These are phyloP conservation scores for Pyrenophora seminiperda DNA, from an alignment of 2,329 filamentous ascomycete genomes.

Conservation along the genomic window DNA sequence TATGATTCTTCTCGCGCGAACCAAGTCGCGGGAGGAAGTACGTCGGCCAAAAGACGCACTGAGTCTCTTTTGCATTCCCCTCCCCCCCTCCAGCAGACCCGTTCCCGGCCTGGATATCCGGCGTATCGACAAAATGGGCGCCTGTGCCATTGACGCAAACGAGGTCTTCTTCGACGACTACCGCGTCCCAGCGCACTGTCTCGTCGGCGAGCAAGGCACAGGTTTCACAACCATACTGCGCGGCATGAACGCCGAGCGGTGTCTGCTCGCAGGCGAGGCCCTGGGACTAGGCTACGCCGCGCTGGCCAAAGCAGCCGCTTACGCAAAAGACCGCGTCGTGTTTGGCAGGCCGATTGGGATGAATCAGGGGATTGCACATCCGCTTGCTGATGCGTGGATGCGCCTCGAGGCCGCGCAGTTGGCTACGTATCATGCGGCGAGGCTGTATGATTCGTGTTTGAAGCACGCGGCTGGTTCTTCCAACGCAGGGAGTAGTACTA, in stretches of 20 bases:
- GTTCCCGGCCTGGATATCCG: slow-evolving; percentile 70
- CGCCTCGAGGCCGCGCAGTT: slow-evolving; percentile 65
- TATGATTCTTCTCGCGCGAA: slow-evolving; percentile 83
- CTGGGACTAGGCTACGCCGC: slow-evolving; percentile 78
- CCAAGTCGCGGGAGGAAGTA: slow-evolving; percentile 69
- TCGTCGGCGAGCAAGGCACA: slow-evolving; percentile 74
- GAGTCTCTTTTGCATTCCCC: slow-evolving; percentile 79
- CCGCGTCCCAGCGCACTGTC: slow-evolving; percentile 63
- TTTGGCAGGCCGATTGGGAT: slow-evolving; percentile 64
- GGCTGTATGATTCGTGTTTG: slow-evolving; percentile 61
- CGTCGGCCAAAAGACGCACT: slow-evolving; percentile 74
- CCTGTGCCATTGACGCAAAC: slow-evolving; percentile 80
- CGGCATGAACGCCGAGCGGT: slow-evolving; percentile 58
- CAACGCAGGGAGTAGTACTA: too few relatives aligned
- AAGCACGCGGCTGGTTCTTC: slow-evolving; percentile 10
- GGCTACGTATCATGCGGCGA: slow-evolving; percentile 65
- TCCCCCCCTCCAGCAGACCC: slow-evolving; percentile 65
- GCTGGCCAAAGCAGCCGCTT: slow-evolving; percentile 49
- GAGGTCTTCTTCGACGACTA: slow-evolving; percentile 89
- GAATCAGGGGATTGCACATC: slow-evolving; percentile 65
- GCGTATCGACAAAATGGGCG: slow-evolving; percentile 84
- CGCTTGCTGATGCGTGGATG: slow-evolving; percentile 65
- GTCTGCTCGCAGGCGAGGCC: slow-evolving; percentile 71
- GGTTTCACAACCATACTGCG: slow-evolving; percentile 72
- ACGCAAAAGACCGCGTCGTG: slow-evolving; percentile 57